Base-by-base conservation (phyloP, 2,329 filamentous ascomycete genomes). In the Penicillium sp. region DNA sequence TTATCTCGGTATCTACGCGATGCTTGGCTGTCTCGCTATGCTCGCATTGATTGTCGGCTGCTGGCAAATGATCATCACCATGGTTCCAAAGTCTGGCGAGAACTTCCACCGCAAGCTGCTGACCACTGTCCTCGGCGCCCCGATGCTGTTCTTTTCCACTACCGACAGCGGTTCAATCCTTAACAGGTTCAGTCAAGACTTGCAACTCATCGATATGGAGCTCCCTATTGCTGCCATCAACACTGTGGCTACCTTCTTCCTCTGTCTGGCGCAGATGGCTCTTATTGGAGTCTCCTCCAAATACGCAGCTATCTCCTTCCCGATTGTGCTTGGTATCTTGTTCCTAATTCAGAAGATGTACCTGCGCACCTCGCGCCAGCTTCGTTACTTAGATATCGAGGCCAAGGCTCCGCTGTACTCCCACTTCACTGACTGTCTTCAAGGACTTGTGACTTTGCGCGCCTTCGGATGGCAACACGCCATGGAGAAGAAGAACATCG, bases 361-460 rank as follows among this genome's bases (percentile, higher is more conserved):
- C 55, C 70, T 84, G 2, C 71, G 77, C 0, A 84, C 80, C 0
- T 82, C 79, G 0, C 69, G 80, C 0, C 81, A 84, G 60, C 61
- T 84, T 7, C 73, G 81, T 43, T 71, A 81, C 19, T 62, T 84
- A 10, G 81, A 84, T 40, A 71, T 84, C 1, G 81, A 84, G 60
- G 74, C 77, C 1, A 82, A 83, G 55, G 75, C 76, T 1, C 79
- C 79, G 0, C 65, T 83, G 0, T 81, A 78, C 66, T 77, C 71
- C 15, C 69, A 81, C 52, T 82, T 82, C 55, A 69, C 76, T 21
- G 79, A 82, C 53, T 77, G 75, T 2, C 71, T 81, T 37, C 73
- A 73, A 31, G 80, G 80, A 0, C 60, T 82, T 0, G 68, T 72
- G 0, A 82, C 79, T 0, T 70, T 82, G 24, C 72, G 79, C 9